Conservation (phyloP, 345 rosid genomes). For the Theobroma cacao region DNA sequence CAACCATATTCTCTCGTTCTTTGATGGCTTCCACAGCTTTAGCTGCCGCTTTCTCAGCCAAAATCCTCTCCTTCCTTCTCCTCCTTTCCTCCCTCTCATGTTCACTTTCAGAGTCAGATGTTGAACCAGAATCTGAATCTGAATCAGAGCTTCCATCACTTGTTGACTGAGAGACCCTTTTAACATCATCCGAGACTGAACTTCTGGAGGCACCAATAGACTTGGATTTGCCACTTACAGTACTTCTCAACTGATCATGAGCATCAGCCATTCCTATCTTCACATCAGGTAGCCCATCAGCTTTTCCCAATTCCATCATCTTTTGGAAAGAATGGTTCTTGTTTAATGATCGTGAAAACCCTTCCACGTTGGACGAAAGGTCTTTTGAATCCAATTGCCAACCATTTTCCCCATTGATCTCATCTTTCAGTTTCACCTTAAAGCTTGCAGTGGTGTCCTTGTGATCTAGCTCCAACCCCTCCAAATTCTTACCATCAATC, state of each 20-base stretch:
- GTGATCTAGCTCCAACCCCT: constrained; percentile 25
- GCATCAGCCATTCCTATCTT: constrained; percentile 34
- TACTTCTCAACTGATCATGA: constrained; percentile 28
- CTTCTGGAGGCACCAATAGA: constrained; percentile 28
- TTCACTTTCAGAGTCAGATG: constrained; percentile 84
- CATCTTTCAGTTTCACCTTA: constrained; percentile 20
- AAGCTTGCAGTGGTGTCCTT: constrained; percentile 18
- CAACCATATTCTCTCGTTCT: constrained; percentile 83
- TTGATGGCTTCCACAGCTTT: constrained; percentile 70
- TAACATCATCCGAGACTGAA: constrained; percentile 41
- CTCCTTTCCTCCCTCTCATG: constrained; percentile 76
- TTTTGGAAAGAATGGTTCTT: constrained; percentile 26
- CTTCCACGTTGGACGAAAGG: constrained; percentile 22
- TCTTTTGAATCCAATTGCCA: constrained; percentile 19
- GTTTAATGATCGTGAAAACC: constrained; percentile 19
- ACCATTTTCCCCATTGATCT: constrained; percentile 37
- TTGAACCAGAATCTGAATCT: constrained; percentile 52
- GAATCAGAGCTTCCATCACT: constrained; percentile 54
- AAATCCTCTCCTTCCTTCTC: constrained; percentile 60
- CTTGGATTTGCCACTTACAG: constrained; percentile 35
- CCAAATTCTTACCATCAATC: constrained; percentile 31
- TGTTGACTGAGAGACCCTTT: constrained; percentile 29
- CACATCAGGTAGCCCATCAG: constrained; percentile 30
- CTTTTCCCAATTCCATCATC: constrained; percentile 23
- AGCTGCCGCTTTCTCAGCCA: constrained; percentile 78